Evolutionary conservation across 805 yeast species (phyloP), one percentile per base, ranked within the genome.

Genomic region (Lachancea thermotolerans): DNA sequence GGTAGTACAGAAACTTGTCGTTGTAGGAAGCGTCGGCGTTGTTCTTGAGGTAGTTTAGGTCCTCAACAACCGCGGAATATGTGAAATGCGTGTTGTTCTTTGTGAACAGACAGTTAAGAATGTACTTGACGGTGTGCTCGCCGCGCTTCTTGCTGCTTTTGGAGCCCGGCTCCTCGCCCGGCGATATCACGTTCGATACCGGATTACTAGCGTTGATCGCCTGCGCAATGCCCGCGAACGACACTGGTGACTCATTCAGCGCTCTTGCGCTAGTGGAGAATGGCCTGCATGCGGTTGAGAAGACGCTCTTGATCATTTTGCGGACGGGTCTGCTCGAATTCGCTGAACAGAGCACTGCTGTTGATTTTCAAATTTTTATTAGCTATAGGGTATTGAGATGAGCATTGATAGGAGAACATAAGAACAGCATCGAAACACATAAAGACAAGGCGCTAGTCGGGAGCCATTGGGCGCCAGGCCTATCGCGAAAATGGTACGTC

Each of bases 31-130:
- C 60, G 35, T 71, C 65, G 25, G 78, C 72, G 60, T 82, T 79
- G 56, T 77, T 80, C 40, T 69, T 68, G 53, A 77, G 65, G 57
- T 72, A 79, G 50, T 81, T 77, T 42, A 68, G 60, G 58, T 84
- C 91, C 60, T 81, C 85, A 32, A 75, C 76, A 14, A 80, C 84
- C 3, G 85, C 82, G 12, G 85, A 77, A 43, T 87, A 73, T 10
- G 96, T 83, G 49, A 85, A 69, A 56, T 81, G 79, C 2, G 95
- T 85, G 70, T 90, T 90, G 69, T 90, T 91, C 59, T 80, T 81
- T 45, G 82, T 78, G 68, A 89, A 90, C 28, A 72, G 68, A 48
- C 88, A 87, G 65, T 85, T 85, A 45, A 91, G 63, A 43, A 85
- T 79, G 70, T 88, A 82, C 57, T 80, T 79, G 25, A 83, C 81